These are phyloP conservation scores for Colletotrichum tamarilloi DNA, from an alignment of 2,329 filamentous ascomycete genomes.

Conservation along the genomic window DNA sequence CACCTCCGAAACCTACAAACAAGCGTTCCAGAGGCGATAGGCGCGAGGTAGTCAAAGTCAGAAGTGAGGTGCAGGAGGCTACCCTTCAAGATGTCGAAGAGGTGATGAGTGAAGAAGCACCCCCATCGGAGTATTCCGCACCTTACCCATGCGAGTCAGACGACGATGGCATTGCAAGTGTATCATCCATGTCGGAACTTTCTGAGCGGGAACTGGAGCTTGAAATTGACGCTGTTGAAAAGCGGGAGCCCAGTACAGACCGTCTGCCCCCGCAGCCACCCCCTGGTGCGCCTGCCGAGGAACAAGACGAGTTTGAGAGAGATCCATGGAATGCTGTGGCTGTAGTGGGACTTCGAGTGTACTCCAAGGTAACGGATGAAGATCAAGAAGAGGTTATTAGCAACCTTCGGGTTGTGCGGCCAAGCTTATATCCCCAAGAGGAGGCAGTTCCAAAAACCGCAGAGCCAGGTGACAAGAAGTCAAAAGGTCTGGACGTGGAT, in stretches of 20 bases:
- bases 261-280: constrained; percentile 22
- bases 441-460: constrained; percentile 18
- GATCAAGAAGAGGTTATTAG: constrained; percentile 47
- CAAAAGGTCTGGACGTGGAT: constrained; percentile 54
- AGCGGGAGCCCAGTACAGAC: constrained; percentile 36
- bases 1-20: not conserved
- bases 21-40: not conserved
- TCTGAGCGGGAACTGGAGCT: constrained; percentile 53
- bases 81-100: constrained; percentile 36
- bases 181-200: constrained; percentile 51
- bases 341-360: constrained; percentile 64
- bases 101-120: constrained; percentile 19
- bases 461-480: constrained; percentile 41
- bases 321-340: constrained; percentile 67
- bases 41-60: constrained; percentile 12
- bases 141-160: constrained; percentile 37
- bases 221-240: constrained; percentile 21
- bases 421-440: constrained; percentile 46
- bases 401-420: constrained; percentile 52
- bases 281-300: constrained; percentile 46
- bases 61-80: constrained; percentile 37
- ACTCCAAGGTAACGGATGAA: constrained; percentile 57
- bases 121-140: constrained; percentile 20
- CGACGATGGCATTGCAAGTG: constrained; percentile 42
- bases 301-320: constrained; percentile 64